These are phyloP conservation scores for Ceratobasidium sp. DNA, from an alignment of 1,284 basidiomycete species.

Conservation along the genomic window DNA sequence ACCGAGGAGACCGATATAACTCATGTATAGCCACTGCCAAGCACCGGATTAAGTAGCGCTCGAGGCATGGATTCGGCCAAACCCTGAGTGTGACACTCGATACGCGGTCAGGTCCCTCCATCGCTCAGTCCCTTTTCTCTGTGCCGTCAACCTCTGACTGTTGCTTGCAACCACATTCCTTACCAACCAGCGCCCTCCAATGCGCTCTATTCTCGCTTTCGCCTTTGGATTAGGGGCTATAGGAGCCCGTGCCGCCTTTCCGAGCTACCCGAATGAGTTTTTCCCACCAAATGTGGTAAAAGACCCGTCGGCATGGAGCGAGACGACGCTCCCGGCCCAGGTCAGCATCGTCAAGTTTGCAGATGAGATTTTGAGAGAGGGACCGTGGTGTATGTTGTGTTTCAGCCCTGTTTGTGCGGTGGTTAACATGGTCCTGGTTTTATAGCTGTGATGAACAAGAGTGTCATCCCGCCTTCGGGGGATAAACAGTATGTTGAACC, in stretches of 20 bases:
- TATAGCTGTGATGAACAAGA: constrained; percentile 53
- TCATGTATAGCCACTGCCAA: background rate
- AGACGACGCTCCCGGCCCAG: constrained; percentile 62
- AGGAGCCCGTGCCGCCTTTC: constrained; percentile 34
- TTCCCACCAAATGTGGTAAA: constrained; percentile 63
- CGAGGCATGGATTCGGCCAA: background rate
- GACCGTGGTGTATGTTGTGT: constrained; percentile 68
- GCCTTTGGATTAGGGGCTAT: background rate
- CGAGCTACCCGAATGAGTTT: constrained; percentile 68
- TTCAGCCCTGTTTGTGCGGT: background rate
- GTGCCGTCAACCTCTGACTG: no score
- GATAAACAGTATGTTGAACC: constrained; percentile 48
- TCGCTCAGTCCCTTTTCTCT: background rate
- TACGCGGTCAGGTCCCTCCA: background rate
- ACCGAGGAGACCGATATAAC: no score
- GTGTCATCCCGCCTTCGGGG: constrained; percentile 51
- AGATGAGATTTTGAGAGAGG: constrained; percentile 59
- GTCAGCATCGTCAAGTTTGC: constrained; percentile 64
- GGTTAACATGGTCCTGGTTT: constrained; percentile 5
- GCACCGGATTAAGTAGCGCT: background rate
- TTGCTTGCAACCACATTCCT: constrained; percentile 10
- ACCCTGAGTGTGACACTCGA: background rate
- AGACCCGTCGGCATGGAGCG: constrained; percentile 51
- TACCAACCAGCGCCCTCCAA: background rate
- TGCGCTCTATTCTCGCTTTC: constrained; percentile 18